phyloP scores from a whole-genome alignment of 768 basidiomycete species.

The Suillus brevipes region DNA sequence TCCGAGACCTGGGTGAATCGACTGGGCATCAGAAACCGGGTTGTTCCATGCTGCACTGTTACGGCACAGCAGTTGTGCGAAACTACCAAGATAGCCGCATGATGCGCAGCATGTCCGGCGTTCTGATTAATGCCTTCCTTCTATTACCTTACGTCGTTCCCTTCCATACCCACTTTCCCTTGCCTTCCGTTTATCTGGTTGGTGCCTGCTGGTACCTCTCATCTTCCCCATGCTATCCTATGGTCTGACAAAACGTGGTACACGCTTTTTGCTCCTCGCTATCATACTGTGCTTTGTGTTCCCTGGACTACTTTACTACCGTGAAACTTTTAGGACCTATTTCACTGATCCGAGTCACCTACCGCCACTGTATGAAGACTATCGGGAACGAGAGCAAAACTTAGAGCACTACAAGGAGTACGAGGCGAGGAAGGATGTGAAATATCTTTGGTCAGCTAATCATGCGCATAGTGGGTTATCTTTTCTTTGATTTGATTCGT shows the following conservation, averaged over 20 bases:
- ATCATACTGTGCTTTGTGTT: neutral
- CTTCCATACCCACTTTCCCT: neutral
- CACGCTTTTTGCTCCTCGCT: conserved; percentile 15
- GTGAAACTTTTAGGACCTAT: neutral
- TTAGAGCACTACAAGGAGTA: conserved; percentile 44
- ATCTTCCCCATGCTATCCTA: conserved; percentile 20
- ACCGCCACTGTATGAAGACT: conserved; percentile 45
- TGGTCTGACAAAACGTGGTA: conserved; percentile 27
- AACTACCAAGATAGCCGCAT: neutral
- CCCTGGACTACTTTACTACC: neutral
- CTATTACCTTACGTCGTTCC: neutral
- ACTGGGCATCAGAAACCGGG: neutral
- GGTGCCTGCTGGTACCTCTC: neutral
- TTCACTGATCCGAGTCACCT: conserved; percentile 7
- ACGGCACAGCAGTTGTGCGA: neutral
- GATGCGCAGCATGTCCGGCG: conserved; percentile 2
- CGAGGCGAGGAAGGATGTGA: conserved; percentile 31
- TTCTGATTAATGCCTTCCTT: neutral
- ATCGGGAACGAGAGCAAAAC: conserved; percentile 37
- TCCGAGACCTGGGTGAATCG: too few species aligned
- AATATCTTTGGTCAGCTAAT: conserved; percentile 50
- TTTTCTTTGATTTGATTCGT: neutral
- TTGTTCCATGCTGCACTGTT: neutral
- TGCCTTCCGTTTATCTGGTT: neutral
- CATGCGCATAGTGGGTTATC: conserved; percentile 41